These are phyloP conservation scores for Lactifluus volemus DNA, from an alignment of 768 basidiomycete genomes.

Conservation along the genomic window DNA sequence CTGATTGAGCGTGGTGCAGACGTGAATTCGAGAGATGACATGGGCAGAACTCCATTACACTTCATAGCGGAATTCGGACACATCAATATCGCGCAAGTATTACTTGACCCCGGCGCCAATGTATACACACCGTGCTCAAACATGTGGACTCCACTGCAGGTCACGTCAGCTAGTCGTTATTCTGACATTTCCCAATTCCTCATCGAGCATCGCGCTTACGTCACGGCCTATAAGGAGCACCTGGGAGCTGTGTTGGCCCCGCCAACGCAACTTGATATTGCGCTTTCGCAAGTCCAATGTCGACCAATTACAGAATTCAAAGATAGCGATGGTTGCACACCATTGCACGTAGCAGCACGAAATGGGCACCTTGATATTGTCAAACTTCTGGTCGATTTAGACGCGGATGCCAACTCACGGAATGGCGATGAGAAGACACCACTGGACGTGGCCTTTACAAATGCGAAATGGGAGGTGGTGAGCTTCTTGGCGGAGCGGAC, in stretches of 20 bases:
- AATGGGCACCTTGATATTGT: background rate
- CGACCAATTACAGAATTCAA: background rate
- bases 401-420: background rate
- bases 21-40: too few relatives aligned
- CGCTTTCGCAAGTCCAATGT: background rate
- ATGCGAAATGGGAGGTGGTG: background rate
- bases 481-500: background rate
- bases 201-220: background rate
- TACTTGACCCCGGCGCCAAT: too few relatives aligned
- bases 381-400: background rate
- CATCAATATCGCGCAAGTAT: too few relatives aligned
- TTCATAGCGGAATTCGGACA: too few relatives aligned
- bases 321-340: background rate
- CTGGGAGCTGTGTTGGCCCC: background rate
- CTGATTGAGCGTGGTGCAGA: too few relatives aligned
- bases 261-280: background rate
- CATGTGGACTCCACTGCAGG: background rate
- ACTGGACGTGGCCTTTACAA: background rate
- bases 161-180: background rate
- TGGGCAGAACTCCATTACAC: too few relatives aligned
- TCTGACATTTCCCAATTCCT: background rate
- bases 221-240: accelerated
- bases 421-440: background rate
- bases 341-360: background rate
- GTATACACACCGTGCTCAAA: too few relatives aligned